Conservation (phyloP, 1,284 basidiomycete species). For the Chalciporus sp. region DNA sequence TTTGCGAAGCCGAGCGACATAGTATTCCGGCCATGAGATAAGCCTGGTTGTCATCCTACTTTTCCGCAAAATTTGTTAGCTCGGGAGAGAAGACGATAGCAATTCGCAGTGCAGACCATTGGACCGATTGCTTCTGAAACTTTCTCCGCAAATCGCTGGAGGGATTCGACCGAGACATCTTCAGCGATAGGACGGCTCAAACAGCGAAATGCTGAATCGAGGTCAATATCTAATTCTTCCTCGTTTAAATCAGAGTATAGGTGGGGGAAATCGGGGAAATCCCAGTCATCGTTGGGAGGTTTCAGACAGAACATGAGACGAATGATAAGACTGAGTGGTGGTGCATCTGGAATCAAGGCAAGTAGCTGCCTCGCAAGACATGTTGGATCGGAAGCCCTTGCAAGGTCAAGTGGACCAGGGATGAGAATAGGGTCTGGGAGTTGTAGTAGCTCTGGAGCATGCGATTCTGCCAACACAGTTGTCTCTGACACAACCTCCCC, state of each 20-base stretch:
- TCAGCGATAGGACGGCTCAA: slow-evolving; percentile 60
- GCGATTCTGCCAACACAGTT: slow-evolving; percentile 7
- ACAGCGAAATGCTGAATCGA: slow-evolving; percentile 54
- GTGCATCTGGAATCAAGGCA: slow-evolving; percentile 57
- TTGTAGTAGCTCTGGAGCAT: slow-evolving; percentile 19
- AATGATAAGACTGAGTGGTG: slow-evolving; percentile 61
- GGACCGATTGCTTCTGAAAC: slow-evolving; percentile 53
- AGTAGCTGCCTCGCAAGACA: slow-evolving; percentile 61
- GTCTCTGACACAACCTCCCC: slow-evolving; percentile 29
- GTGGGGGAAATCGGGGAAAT: slow-evolving; percentile 69
- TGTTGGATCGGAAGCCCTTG: slow-evolving; percentile 60
- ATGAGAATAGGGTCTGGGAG: slow-evolving; percentile 22
- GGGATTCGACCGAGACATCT: slow-evolving; percentile 45
- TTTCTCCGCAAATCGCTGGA: slow-evolving; percentile 55
- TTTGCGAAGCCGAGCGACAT: slow-evolving; percentile 63
- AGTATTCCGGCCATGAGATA: slow-evolving; percentile 62
- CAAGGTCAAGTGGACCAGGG: slow-evolving; percentile 54
- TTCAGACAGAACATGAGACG: slow-evolving; percentile 77
- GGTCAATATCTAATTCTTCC: slow-evolving; percentile 50
- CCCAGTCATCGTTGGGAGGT: slow-evolving; percentile 74
- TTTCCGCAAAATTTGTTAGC: slow-evolving; percentile 15
- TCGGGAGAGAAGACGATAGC: background rate
- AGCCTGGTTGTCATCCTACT: slow-evolving; percentile 55
- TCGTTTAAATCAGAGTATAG: slow-evolving; percentile 57
- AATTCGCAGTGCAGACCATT: slow-evolving; percentile 44